Evolutionary conservation across 2,329 filamentous ascomycete genomes (phyloP).

Genomic region (Trichophyton simii): DNA sequence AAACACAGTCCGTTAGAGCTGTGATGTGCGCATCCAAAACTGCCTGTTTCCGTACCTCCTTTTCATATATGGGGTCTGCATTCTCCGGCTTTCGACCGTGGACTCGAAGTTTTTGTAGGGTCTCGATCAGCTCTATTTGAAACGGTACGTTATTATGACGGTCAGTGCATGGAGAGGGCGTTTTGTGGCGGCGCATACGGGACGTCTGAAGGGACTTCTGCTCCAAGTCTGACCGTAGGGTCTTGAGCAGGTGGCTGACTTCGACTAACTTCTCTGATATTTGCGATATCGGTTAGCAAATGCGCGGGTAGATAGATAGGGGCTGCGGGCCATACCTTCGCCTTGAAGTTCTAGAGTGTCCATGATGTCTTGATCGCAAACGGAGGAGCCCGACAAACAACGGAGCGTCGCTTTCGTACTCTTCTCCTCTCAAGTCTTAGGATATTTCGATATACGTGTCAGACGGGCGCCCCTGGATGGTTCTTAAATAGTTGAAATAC

Average conservation of each 20-base stretch:
- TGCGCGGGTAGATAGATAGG: neutral
- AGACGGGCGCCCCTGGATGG: neutral
- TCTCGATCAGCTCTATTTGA: constrained; percentile 25
- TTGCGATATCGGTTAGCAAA: neutral
- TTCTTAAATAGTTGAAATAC: neutral
- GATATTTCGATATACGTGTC: neutral
- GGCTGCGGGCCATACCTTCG: constrained; percentile 5
- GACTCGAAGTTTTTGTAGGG: constrained; percentile 57
- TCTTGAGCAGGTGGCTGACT: constrained; percentile 51
- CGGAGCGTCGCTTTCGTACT: neutral
- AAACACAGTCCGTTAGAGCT: neutral
- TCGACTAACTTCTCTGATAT: constrained; percentile 52
- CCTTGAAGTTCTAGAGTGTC: constrained; percentile 12
- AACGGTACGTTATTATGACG: constrained; percentile 3
- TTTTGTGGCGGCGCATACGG: constrained; percentile 37
- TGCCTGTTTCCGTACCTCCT: constrained; percentile 42
- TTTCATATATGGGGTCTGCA: constrained; percentile 74
- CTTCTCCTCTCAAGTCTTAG: neutral
- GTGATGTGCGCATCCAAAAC: neutral
- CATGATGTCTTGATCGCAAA: constrained; percentile 5
- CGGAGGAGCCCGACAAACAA: neutral
- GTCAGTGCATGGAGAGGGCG: neutral
- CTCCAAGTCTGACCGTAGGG: constrained; percentile 50
- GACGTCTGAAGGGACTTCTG: constrained; percentile 46
- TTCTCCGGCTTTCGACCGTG: constrained; percentile 59